These are phyloP conservation scores for Cucurbita ficifolia DNA, from an alignment of 306 rosid species.

Conservation along the genomic window DNA sequence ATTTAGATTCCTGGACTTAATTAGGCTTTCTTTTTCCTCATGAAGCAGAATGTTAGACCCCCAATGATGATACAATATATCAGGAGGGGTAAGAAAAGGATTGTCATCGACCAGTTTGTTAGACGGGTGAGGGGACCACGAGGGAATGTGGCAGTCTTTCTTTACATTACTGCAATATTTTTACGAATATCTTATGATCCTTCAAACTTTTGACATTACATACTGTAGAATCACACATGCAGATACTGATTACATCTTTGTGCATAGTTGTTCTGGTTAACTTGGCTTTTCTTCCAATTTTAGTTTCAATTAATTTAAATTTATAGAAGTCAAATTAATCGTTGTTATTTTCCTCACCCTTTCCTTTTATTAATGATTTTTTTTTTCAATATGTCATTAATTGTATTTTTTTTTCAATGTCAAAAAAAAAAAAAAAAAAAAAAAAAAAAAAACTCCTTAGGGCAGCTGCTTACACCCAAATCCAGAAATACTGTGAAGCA, in stretches of 20 bases:
- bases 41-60: not conserved
- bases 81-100: not conserved
- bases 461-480: slow-evolving; percentile 92
- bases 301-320: not conserved
- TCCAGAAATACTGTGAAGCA: slow-evolving; percentile 58
- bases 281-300: not conserved
- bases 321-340: not conserved
- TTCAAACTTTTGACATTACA: not conserved
- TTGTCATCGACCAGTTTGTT: not conserved
- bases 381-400: not conserved
- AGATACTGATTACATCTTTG: not conserved
- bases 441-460: slow-evolving; percentile 18
- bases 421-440: not conserved
- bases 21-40: not conserved
- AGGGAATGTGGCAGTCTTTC: not conserved
- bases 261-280: not conserved
- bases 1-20: not conserved
- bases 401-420: not conserved
- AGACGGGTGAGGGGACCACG: not conserved
- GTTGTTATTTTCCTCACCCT: not conserved
- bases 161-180: not conserved
- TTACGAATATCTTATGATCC: not conserved
- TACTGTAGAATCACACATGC: not conserved
- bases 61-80: not conserved
- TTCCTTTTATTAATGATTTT: not conserved